Evolutionary conservation across 306 rosid species (phyloP), one percentile per base, ranked within the genome.

Genomic region (Abrus precatorius): DNA sequence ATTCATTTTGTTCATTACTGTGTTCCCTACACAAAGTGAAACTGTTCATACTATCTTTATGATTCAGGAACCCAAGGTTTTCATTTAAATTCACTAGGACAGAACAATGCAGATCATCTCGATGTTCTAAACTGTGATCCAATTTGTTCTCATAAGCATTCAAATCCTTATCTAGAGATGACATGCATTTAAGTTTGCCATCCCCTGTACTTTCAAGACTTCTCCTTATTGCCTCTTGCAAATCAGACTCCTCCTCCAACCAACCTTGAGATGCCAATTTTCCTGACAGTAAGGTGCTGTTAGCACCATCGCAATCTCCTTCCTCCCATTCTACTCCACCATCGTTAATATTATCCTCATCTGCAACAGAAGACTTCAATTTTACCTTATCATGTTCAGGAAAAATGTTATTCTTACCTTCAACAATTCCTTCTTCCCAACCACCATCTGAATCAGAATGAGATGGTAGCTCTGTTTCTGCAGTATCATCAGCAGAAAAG

Each of bases 321-420:
- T 92, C 97, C 88, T 91, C 97, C 95, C 97, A 92, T 59, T 95
- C 97, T 68, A 90, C 90, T 47, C 90, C 97, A 85, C 86, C 86
- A 34, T 84, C 97, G 77, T 84, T 89, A 84, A 78, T 82, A 66
- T 47, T 33, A 53, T 84, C 66, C 41, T 76, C 84, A n/a, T 77
- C 75, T 40, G 74, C 76, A 45, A 41, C 29, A 48, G 84, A 74
- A 69, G 82, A 70, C 50, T 61, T 74, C 34, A 6, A 72, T 62
- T 82, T 88, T 55, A 67, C 77, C 8, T 78, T 69, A 63, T 52
- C 55, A 53, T 84, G 82, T 79, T 30, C 75, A 69, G 82, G 55
- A 74, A 78, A 72, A 82, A 27, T 45, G 38, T 59, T 56, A 80
- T 50, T 55, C 76, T 80, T 76, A 68, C 60, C 88, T 84, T 84